A percentile compares a stretch with the other conserved stretches of the same genome.
phyloP scores from a whole-genome alignment of 2,329 filamentous ascomycete genomes.

The Pyrenochaeta sp. region DNA sequence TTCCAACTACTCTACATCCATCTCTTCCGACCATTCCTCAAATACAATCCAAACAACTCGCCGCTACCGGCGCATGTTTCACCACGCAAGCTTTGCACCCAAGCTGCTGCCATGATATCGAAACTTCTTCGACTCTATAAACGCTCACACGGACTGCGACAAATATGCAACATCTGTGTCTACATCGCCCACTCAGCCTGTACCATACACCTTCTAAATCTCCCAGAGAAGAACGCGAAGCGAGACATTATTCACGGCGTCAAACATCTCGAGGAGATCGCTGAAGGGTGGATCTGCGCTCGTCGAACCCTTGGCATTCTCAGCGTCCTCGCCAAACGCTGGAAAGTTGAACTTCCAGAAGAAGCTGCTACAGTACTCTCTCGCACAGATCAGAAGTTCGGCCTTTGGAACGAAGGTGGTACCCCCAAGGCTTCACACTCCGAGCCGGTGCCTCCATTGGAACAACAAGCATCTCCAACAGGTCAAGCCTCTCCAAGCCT shows the following conservation, averaged over 20 bases:
- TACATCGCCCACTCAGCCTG: constrained; percentile 96
- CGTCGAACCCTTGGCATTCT: constrained; percentile 85
- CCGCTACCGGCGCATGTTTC: constrained; percentile 88
- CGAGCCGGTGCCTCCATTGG: constrained; percentile 22
- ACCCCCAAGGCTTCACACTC: constrained; percentile 31
- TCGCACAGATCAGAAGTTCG: constrained; percentile 81
- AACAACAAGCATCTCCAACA: constrained; percentile 26
- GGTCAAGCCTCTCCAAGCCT: constrained; percentile 33
- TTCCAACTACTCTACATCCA: constrained; percentile 96
- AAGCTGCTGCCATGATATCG: constrained; percentile 87
- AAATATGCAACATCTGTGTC: constrained; percentile 95
- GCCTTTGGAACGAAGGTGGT: constrained; percentile 59
- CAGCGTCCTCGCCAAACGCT: constrained; percentile 84
- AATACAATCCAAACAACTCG: constrained; percentile 81
- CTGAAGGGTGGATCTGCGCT: constrained; percentile 91
- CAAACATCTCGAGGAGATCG: constrained; percentile 93
- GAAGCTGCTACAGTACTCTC: constrained; percentile 80
- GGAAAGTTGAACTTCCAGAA: constrained; percentile 85
- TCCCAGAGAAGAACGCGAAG: constrained; percentile 89
- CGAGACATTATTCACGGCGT: constrained; percentile 90
- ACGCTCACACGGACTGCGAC: constrained; percentile 85
- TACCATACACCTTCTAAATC: constrained; percentile 90
- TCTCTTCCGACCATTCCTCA: constrained; percentile 92
- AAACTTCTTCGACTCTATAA: constrained; percentile 96
- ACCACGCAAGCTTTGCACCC: constrained; percentile 87